A percentile compares a stretch with the other conserved stretches of the same genome.
These are phyloP conservation scores for Candida chilensis DNA, from an alignment of 805 yeast species.

Conservation along the genomic window DNA sequence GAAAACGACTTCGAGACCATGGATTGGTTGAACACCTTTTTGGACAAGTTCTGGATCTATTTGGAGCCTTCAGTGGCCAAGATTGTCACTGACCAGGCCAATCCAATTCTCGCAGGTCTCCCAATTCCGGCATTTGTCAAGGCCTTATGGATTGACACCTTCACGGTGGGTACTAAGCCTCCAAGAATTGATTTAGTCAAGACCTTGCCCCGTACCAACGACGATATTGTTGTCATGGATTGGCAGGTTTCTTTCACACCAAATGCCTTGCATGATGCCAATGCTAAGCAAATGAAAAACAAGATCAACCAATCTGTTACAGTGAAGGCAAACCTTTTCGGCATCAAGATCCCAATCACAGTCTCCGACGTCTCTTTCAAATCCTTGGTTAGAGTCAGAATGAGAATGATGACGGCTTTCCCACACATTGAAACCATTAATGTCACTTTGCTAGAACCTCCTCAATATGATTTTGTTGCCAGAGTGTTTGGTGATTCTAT, in stretches of 20 bases:
- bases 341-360: constrained; percentile 69
- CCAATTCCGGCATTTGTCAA: constrained; percentile 80
- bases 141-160: constrained; percentile 75
- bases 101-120: constrained; percentile 70
- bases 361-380: constrained; percentile 75
- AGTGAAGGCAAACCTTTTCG: constrained; percentile 75
- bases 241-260: constrained; percentile 93
- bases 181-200: constrained; percentile 88
- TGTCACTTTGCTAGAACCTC: constrained; percentile 77
- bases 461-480: constrained; percentile 78
- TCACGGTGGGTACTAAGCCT: constrained; percentile 93
- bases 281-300: constrained; percentile 75
- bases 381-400: constrained; percentile 67
- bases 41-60: constrained; percentile 87
- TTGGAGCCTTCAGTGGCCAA: constrained; percentile 86
- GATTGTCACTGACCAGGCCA: constrained; percentile 77
- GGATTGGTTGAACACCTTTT: constrained; percentile 90
- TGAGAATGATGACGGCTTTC: constrained; percentile 82
- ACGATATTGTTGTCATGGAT: constrained; percentile 95
- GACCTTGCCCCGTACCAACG: constrained; percentile 82
- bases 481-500: constrained; percentile 71
- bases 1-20: constrained; percentile 88
- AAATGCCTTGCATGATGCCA: constrained; percentile 77
- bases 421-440: constrained; percentile 93
- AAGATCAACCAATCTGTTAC: constrained; percentile 76